A percentile compares a stretch with the other conserved stretches of the same genome.
Evolutionary conservation across 2,329 filamentous ascomycete species (phyloP).

Genomic region (Capronia americana): DNA sequence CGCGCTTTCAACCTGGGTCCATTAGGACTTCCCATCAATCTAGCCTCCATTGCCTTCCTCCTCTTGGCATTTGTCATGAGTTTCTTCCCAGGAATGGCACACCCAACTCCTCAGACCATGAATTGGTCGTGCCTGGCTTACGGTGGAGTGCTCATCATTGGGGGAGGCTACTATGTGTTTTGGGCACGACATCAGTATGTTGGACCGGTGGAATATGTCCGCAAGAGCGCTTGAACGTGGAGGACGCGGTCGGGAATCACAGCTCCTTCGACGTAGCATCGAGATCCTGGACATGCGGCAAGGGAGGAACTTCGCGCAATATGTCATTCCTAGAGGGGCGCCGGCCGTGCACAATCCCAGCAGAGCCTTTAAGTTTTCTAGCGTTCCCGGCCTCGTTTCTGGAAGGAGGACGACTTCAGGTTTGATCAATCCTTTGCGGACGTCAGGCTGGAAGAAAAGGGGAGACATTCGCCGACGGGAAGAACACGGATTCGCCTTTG

Average conservation of each 20-base stretch:
- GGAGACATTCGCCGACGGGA: background rate
- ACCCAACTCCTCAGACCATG: constrained; percentile 51
- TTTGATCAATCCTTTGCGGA: background rate
- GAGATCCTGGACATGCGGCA: too few relatives aligned
- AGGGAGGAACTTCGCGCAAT: background rate
- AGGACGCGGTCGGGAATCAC: background rate
- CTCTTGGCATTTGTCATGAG: constrained; percentile 43
- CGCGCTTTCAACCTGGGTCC: constrained; percentile 53
- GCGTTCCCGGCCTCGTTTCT: background rate
- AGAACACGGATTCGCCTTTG: background rate
- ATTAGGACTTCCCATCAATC: constrained; percentile 53
- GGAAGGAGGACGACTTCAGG: background rate
- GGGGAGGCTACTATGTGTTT: constrained; percentile 48
- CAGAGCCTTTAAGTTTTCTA: background rate
- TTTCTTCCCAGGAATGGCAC: constrained; percentile 51
- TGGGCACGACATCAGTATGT: constrained; percentile 46
- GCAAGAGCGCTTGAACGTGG: constrained; percentile 15
- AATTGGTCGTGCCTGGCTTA: constrained; percentile 59
- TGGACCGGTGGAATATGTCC: constrained; percentile 41
- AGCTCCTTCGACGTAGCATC: background rate
- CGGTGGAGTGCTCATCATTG: constrained; percentile 50
- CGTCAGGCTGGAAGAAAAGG: background rate
- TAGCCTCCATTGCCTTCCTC: constrained; percentile 31
- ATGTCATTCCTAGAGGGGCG: background rate
- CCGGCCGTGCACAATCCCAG: background rate